These are phyloP conservation scores for Fusarium sp. DNA, from an alignment of 2,329 filamentous ascomycete genomes.

Conservation along the genomic window DNA sequence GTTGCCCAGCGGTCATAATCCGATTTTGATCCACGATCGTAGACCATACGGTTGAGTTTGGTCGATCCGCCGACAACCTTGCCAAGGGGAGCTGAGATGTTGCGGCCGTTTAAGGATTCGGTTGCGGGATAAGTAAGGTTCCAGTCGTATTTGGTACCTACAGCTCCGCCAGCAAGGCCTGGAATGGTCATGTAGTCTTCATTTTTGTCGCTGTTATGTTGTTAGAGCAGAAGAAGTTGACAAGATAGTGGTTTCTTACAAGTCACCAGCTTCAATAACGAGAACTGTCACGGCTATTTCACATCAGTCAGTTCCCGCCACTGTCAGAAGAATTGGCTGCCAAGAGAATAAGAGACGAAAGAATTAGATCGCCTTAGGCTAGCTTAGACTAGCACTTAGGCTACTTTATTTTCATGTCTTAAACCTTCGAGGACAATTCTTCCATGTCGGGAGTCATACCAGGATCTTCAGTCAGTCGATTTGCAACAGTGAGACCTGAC, in stretches of 20 bases:
- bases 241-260: conserved; percentile 10
- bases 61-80: conserved; percentile 57
- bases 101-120: conserved; percentile 26
- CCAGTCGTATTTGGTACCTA: conserved; percentile 44
- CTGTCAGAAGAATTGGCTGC: no score
- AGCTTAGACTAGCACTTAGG: no score
- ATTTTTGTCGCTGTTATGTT: conserved; percentile 15
- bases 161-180: conserved; percentile 37
- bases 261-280: conserved; percentile 39
- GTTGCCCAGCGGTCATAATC: conserved; percentile 60
- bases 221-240: not conserved
- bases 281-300: conserved; percentile 32
- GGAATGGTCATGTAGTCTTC: conserved; percentile 41
- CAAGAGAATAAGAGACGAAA: no score
- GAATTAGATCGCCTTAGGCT: no score
- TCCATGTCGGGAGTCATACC: conserved; percentile 1
- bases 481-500: conserved; percentile 38
- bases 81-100: conserved; percentile 39
- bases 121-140: conserved; percentile 31
- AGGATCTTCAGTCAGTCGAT: conserved; percentile 36
- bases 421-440: no score
- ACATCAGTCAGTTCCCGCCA: not conserved
- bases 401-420: no score
- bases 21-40: conserved; percentile 51
- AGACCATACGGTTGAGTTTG: conserved; percentile 56